Evolutionary conservation across 768 basidiomycete species (phyloP).

Genomic region (Auricularia auricula-judae): DNA sequence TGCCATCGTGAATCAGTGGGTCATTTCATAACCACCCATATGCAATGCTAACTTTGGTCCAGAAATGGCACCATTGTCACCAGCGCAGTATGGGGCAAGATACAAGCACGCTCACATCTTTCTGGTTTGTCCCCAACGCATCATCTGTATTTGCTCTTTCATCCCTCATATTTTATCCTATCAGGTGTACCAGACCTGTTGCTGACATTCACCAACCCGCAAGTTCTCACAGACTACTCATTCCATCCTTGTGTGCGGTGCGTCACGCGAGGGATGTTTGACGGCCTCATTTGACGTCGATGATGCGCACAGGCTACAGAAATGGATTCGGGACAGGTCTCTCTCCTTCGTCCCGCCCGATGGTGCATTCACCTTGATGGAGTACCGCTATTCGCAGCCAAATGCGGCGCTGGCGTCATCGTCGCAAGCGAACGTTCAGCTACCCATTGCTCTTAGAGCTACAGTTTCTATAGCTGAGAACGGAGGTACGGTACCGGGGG

Average conservation of each 20-base stretch:
- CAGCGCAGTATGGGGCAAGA: constrained; percentile 61
- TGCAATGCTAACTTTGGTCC: not conserved
- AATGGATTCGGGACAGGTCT: constrained; percentile 64
- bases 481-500: constrained; percentile 25
- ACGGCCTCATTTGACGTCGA: constrained; percentile 3
- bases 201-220: constrained; percentile 65
- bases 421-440: constrained; percentile 25
- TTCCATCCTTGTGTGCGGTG: constrained; percentile 93
- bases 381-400: constrained; percentile 59
- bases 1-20: constrained; percentile 69
- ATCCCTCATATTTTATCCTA: not conserved
- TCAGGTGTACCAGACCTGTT: constrained; percentile 86
- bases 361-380: constrained; percentile 72
- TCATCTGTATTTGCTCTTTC: not conserved
- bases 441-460: constrained; percentile 24
- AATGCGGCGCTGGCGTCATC: constrained; percentile 30
- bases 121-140: constrained; percentile 39
- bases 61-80: constrained; percentile 61
- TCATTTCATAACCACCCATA: not conserved
- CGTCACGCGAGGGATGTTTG: constrained; percentile 11
- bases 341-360: constrained; percentile 93
- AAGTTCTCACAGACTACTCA: constrained; percentile 61
- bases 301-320: constrained; percentile 44
- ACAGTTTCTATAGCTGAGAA: constrained; percentile 24
- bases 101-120: constrained; percentile 66